phyloP scores from a whole-genome alignment of 2,329 filamentous ascomycete species.

The Zelopaecilomyces penicillatus region DNA sequence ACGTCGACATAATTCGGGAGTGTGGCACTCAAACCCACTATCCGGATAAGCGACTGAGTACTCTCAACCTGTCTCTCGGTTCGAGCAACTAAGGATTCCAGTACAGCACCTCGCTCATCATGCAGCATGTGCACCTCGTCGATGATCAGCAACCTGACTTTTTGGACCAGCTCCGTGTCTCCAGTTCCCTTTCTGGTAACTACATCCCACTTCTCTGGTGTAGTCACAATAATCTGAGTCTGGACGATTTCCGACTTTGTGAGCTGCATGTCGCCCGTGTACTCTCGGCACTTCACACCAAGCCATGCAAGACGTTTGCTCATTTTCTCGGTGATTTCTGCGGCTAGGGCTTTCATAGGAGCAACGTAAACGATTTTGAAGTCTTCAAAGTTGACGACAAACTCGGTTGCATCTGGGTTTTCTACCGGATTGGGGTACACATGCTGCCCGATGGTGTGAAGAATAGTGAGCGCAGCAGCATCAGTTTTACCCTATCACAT shows the following conservation, averaged over 20 bases:
- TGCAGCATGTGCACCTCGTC: constrained; percentile 99
- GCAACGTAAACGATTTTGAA: constrained; percentile 99
- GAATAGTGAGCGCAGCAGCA: constrained; percentile 90
- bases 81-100: constrained; percentile 90
- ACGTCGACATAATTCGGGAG: constrained; percentile 96
- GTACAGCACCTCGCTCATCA: constrained; percentile 89
- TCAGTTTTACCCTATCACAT: constrained; percentile 76
- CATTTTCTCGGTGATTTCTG: constrained; percentile 91
- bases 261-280: constrained; percentile 97
- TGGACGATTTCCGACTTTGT: constrained; percentile 93
- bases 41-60: constrained; percentile 93
- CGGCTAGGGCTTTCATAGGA: constrained; percentile 96
- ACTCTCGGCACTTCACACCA: constrained; percentile 81
- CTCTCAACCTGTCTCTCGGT: constrained; percentile 96
- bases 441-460: constrained; percentile 85
- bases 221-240: constrained; percentile 97
- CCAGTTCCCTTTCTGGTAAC: constrained; percentile 95
- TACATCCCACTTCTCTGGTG: constrained; percentile 98
- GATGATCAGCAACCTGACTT: constrained; percentile 91
- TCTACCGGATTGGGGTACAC: constrained; percentile 72
- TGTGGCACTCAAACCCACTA: constrained; percentile 90
- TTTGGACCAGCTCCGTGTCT: constrained; percentile 94
- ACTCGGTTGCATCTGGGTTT: constrained; percentile 63
- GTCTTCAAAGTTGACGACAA: constrained; percentile 72
- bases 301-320: constrained; percentile 90